A percentile compares a stretch with the other conserved stretches of the same genome.
Evolutionary conservation across 371 early-diverging fungal genomes (phyloP).

Genomic region (Blyttiomyces sp.): DNA sequence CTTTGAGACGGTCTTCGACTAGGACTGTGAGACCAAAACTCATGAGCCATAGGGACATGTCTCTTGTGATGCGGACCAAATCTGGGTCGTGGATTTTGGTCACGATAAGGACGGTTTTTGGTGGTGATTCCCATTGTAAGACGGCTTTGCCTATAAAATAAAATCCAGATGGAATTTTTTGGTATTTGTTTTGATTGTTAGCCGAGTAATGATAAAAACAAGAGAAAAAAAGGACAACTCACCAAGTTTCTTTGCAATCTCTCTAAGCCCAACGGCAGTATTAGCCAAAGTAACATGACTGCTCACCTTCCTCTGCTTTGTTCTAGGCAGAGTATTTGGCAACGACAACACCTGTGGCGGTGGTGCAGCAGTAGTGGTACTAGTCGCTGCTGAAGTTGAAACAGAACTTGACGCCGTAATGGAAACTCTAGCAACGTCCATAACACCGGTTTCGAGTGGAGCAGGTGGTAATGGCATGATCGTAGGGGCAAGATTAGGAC

Average conservation of each 20-base stretch:
- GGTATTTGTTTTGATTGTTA: not conserved
- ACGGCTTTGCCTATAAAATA: conserved; percentile 51
- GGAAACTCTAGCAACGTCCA: no score
- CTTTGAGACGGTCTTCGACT: no score
- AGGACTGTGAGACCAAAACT: conserved; percentile 63
- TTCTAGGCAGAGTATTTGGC: no score
- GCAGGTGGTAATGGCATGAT: no score
- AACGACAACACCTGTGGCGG: no score
- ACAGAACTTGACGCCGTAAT: no score
- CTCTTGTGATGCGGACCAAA: conserved; percentile 72
- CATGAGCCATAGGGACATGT: conserved; percentile 77
- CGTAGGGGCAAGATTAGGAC: no score
- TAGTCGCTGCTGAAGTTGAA: no score
- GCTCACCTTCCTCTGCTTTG: not conserved
- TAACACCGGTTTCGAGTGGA: no score
- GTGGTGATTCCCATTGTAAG: conserved; percentile 63
- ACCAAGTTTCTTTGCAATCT: conserved; percentile 68
- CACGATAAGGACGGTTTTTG: conserved; percentile 77
- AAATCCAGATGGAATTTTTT: not conserved
- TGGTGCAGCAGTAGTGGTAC: no score
- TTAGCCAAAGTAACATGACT: conserved; percentile 54
- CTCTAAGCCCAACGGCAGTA: conserved; percentile 67
- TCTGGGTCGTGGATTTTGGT: conserved; percentile 83
- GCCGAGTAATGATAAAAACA: not conserved
- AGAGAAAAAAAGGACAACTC: not conserved